Percentiles rank a stretch among this genome's conserved stretches.
These are phyloP conservation scores for Raddia distichophylla DNA, from an alignment of 176 grass and related monocot genomes.

Conservation along the genomic window DNA sequence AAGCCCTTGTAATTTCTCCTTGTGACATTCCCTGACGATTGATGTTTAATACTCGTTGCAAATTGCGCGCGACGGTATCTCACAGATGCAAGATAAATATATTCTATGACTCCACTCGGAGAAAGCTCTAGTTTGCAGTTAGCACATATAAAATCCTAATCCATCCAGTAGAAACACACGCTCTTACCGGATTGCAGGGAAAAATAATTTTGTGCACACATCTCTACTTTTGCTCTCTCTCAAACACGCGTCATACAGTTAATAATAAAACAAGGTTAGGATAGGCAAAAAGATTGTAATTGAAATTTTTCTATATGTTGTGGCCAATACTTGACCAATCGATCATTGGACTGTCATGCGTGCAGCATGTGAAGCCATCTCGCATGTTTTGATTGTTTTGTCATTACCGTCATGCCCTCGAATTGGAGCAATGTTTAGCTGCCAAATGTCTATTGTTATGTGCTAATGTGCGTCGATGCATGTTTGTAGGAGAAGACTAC, in stretches of 20 bases:
- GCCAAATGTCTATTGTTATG: constrained; percentile 32
- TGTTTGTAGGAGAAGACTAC: constrained; percentile 18
- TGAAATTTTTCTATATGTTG: neutral
- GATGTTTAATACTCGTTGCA: neutral
- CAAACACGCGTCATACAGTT: neutral
- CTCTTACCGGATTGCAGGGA: neutral
- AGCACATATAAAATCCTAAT: neutral
- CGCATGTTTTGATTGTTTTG: constrained; percentile 17
- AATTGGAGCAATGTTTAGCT: constrained; percentile 15
- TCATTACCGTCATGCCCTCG: neutral
- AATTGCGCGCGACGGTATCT: neutral
- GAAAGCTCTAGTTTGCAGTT: constrained; percentile 25
- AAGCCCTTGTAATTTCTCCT: no score
- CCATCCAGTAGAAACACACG: neutral
- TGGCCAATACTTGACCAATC: neutral
- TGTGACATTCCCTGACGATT: neutral
- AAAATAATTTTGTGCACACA: neutral
- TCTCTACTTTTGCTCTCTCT: neutral
- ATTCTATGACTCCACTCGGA: constrained; percentile 7
- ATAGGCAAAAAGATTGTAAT: neutral
- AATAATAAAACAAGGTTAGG: neutral
- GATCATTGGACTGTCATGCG: neutral
- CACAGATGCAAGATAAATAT: neutral
- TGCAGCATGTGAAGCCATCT: neutral
- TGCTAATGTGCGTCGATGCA: constrained; percentile 4